Evolutionary conservation across 2,329 filamentous ascomycete species (phyloP), one percentile per base, ranked within the genome.

Genomic region (Paraphaeosphaeria sporulosa): DNA sequence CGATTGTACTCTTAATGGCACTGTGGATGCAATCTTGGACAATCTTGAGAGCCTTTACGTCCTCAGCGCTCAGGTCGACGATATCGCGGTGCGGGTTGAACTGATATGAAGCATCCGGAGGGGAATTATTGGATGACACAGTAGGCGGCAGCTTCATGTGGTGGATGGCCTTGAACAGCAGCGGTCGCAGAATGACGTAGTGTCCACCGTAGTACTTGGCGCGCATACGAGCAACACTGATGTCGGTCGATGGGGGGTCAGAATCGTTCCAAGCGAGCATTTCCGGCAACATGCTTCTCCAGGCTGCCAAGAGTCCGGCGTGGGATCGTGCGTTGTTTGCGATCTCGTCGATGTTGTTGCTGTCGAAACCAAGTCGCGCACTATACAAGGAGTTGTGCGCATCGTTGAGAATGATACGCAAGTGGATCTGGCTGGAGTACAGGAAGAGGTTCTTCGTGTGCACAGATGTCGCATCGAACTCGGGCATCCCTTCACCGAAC

Each of bases 191-290:
- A 27, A 94, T 94, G 72, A 98, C 94, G 63, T 96, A 93, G 65
- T 90, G 87, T 0, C 93, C 94, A 21, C 95, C 95, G 83, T 94
- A 98, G 77, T 95, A 98, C 76, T 99, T 98, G 15, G 92, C 95
- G 44, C 94, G 89, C 62, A 98, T 83, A 23, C 95, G 87, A 34
- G 94, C 94, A 13, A 87, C 84, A 17, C 97, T 87, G 61, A 98
- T 93, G 51, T 97, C 89, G 0, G 73, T 76, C 0, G 93, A 86
- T 1, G 93, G 92, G 4, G 84, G 83, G 57, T 96, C 92, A 1
- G 83, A 78, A 61, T 93, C 90, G 2, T 85, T 74, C 82, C 90
- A 92, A 57, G 79, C 78, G 85, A 94, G 71, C 3, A 71, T 60
- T 1, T 76, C 64, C 0, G 84, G 84, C 5, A 88, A 78, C 13